Evolutionary conservation across 352 stramenopile genomes (phyloP).

Genomic region (Pythium brachiatum): DNA sequence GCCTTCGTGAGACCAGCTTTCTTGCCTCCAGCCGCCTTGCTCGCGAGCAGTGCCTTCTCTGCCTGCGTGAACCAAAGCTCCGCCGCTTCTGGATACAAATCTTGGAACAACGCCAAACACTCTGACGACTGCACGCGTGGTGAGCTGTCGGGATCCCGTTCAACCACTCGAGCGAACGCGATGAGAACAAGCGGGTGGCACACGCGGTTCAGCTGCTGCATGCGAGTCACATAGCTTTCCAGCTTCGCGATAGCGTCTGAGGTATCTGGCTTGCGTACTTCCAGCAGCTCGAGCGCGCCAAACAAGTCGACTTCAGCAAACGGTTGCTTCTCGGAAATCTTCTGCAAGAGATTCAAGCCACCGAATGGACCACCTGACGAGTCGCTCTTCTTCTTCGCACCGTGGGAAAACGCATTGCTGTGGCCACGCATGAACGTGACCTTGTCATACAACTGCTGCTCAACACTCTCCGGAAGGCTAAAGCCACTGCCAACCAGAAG

Average conservation of each 20-base stretch:
- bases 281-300: conserved; percentile 49
- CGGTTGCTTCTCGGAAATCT: conserved; percentile 26
- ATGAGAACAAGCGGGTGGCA: conserved; percentile 61
- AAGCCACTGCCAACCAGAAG: conserved; percentile 31
- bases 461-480: conserved; percentile 34
- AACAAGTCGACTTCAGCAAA: conserved; percentile 51
- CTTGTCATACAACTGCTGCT: conserved; percentile 46
- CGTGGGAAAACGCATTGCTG: background rate
- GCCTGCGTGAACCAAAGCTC: conserved; percentile 37
- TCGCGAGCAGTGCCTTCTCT: conserved; percentile 23
- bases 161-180: conserved; percentile 40
- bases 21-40: conserved; percentile 5
- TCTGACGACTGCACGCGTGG: conserved; percentile 27
- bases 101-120: conserved; percentile 45
- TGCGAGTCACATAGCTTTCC: conserved; percentile 35
- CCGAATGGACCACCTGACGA: conserved; percentile 33
- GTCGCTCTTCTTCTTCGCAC: conserved; percentile 11
- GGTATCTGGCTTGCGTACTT: conserved; percentile 39
- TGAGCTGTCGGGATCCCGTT: conserved; percentile 9
- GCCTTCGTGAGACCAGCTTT: background rate
- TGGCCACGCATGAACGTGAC: conserved; percentile 18
- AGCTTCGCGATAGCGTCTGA: conserved; percentile 31
- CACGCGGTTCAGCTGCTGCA: conserved; percentile 14
- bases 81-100: conserved; percentile 50
- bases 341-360: conserved; percentile 50